Base-by-base conservation (phyloP, 768 basidiomycete species). In the Amanita subjunquillea region DNA sequence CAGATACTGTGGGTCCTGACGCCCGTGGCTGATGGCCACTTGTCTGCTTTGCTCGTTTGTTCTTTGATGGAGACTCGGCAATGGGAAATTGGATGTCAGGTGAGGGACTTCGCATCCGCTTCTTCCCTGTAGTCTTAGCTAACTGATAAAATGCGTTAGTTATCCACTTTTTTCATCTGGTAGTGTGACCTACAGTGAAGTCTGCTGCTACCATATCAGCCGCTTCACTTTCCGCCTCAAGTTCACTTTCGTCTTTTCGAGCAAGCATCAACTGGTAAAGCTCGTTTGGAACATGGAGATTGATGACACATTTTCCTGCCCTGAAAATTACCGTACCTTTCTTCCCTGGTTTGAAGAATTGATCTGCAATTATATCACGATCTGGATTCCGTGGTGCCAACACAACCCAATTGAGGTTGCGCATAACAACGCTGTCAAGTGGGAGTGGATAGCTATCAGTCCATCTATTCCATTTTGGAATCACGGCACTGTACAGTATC, bases 381-480 rank as follows among this genome's bases (percentile, higher is more conserved):
- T 59, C 60, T 3, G 59, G 57, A 10, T 36, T 2, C 8, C 32
- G 52, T 0, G 46, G 43, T 8, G 2, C 10, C 9, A 44, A 20
- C 2, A 2, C 2, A 3, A 25, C 43, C 43, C 43, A 44, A 2
- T 15, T 7, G 3, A 8, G 2, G 20, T 44, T 22, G 8, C 43
- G 43, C 43, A 44, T 44, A 3, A 53, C 6, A 47, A 1, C 2
- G 55, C 6, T 3, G 13, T 22, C 22, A 50, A 50, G 55, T 56
- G 56, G 5, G 38, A 36, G 20, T 57, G 56, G 17, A 57, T 44
- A 4, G 57, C 51, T 12, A 57, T 43, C 0, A 7, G 58, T 60
- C 49, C 50, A 60, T 39, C 23, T 37, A 4, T 54, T 48, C 56
- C 56, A 62, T n/a, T 23, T 27, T 0, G 58, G 58, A 15, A 58